phyloP scores from a whole-genome alignment of 2,329 filamentous ascomycete species.

The Arachnomyces sp. region DNA sequence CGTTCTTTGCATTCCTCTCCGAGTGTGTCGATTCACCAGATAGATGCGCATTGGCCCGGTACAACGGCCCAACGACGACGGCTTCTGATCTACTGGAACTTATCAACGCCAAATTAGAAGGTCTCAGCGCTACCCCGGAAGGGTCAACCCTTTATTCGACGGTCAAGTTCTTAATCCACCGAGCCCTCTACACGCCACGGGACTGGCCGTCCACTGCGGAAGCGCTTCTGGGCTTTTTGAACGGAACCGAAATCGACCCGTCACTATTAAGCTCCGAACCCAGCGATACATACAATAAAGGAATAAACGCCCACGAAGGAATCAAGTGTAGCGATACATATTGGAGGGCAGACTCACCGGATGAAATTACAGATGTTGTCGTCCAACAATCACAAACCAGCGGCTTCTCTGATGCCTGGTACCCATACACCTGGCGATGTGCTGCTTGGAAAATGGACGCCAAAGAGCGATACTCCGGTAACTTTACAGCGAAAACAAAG shows the following conservation, averaged over 20 bases:
- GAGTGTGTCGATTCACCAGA: slow-evolving; percentile 45
- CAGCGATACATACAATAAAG: not conserved
- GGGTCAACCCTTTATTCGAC: not conserved
- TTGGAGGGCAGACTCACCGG: slow-evolving; percentile 3
- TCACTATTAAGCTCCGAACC: not conserved
- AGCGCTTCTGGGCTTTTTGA: slow-evolving; percentile 1
- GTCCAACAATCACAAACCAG: not conserved
- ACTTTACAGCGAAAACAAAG: slow-evolving; percentile 17
- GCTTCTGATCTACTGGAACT: slow-evolving; percentile 1
- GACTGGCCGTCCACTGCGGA: slow-evolving; percentile 1
- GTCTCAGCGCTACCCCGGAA: slow-evolving; percentile 1
- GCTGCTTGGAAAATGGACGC: slow-evolving; percentile 15
- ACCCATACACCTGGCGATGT: slow-evolving; percentile 9
- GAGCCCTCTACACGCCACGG: not conserved
- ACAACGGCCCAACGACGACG: slow-evolving; percentile 1
- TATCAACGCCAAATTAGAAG: slow-evolving; percentile 1
- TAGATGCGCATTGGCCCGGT: slow-evolving; percentile 36
- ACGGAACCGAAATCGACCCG: not conserved
- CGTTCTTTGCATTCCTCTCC: slow-evolving; percentile 45
- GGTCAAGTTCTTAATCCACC: slow-evolving; percentile 1
- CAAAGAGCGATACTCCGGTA: slow-evolving; percentile 16
- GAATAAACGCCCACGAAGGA: slow-evolving; percentile 5
- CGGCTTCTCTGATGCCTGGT: slow-evolving; percentile 6
- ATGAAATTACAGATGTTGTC: slow-evolving; percentile 2
- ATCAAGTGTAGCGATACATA: slow-evolving; percentile 9